phyloP scores from a whole-genome alignment of 352 stramenopile genomes.

The Pythium utonaiense region DNA sequence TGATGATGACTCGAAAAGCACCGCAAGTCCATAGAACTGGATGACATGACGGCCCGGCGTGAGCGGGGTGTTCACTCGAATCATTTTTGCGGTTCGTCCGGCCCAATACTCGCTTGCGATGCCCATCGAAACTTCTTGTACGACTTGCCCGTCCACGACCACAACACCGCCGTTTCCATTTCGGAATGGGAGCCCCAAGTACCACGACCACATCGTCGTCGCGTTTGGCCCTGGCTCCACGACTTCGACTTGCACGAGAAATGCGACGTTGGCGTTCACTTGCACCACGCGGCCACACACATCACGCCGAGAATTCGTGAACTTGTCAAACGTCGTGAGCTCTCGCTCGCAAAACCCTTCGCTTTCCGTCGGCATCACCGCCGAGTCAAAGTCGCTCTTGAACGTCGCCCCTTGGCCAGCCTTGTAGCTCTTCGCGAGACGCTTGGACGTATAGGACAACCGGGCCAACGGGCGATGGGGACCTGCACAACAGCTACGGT shows the following conservation, averaged over 20 bases:
- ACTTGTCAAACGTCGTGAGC: conserved; percentile 33
- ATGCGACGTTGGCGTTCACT: conserved; percentile 36
- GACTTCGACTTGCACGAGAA: conserved; percentile 49
- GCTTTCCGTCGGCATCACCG: conserved; percentile 36
- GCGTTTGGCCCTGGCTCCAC: conserved; percentile 32
- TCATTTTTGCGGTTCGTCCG: conserved; percentile 31
- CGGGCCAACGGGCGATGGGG: conserved; percentile 35
- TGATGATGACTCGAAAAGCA: conserved; percentile 42
- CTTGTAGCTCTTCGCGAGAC: conserved; percentile 31
- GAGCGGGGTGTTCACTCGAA: conserved; percentile 40
- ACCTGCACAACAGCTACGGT: conserved; percentile 15
- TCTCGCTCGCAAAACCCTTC: conserved; percentile 55
- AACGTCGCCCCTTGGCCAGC: conserved; percentile 36
- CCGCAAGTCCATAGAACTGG: conserved; percentile 42
- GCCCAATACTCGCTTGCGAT: conserved; percentile 37
- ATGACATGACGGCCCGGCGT: conserved; percentile 34
- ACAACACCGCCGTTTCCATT: conserved; percentile 39
- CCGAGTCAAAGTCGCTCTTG: conserved; percentile 42
- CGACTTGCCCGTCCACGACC: conserved; percentile 39
- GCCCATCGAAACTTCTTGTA: conserved; percentile 40
- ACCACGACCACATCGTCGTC: conserved; percentile 47
- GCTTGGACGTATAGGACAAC: conserved; percentile 50
- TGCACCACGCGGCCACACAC: conserved; percentile 41
- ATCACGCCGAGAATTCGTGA: conserved; percentile 44
- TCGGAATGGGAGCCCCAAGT: conserved; percentile 53